A percentile compares a stretch with the other conserved stretches of the same genome.
Conservation (phyloP, 768 basidiomycete genomes). For the Tulasnella sp. region DNA sequence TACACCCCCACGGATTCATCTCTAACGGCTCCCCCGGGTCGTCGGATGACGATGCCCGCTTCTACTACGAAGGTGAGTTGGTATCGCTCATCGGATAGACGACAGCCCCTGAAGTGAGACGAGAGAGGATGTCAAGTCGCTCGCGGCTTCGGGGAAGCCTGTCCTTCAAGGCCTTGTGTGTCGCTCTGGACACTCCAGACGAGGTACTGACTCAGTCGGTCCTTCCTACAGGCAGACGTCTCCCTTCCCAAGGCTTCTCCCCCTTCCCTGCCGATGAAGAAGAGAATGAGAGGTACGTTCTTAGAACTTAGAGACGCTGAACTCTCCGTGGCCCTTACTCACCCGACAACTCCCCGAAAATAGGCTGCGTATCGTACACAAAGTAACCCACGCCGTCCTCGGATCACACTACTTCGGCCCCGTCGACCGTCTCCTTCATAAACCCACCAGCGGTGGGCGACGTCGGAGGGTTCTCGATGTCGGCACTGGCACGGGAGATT, state of each 20-base stretch:
- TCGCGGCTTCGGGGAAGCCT: neutral
- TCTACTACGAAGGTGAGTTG: slow-evolving; percentile 14
- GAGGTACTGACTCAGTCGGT: neutral
- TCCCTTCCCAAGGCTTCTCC: slow-evolving; percentile 6
- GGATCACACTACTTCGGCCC: slow-evolving; percentile 12
- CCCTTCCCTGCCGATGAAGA: slow-evolving; percentile 14
- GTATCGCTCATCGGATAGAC: neutral
- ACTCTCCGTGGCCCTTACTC: neutral
- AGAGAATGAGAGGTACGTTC: slow-evolving; percentile 10
- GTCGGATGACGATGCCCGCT: neutral
- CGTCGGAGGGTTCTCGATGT: slow-evolving; percentile 8
- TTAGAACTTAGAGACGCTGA: neutral
- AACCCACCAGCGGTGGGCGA: slow-evolving; percentile 1
- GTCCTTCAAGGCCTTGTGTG: neutral
- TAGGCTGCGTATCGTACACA: slow-evolving; percentile 12
- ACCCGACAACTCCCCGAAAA: neutral
- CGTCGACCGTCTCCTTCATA: slow-evolving; percentile 5
- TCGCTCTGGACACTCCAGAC: neutral
- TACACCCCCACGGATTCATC: slow-evolving; percentile 9
- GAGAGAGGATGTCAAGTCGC: neutral
- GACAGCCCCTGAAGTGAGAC: slow-evolving; percentile 6
- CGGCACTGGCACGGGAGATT: slow-evolving; percentile 8
- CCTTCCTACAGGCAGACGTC: slow-evolving; percentile 2
- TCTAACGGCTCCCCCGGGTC: slow-evolving; percentile 1
- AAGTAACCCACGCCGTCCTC: slow-evolving; percentile 9